phyloP scores from a whole-genome alignment of 495 filamentous ascomycete species.

The Penicillium alfredii region DNA sequence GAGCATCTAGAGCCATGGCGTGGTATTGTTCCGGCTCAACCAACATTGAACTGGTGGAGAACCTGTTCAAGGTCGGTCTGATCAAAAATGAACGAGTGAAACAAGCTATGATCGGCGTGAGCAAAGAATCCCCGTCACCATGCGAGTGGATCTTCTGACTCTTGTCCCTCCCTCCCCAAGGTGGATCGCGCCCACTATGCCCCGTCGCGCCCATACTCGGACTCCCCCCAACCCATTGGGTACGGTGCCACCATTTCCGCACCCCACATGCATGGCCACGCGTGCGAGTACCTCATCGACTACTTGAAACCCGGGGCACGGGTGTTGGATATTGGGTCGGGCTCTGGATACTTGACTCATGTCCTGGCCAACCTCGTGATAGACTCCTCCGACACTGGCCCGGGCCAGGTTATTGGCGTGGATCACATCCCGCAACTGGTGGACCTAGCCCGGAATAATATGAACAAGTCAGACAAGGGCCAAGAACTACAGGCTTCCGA shows the following conservation, averaged over 20 bases:
- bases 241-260: conserved; percentile 86
- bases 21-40: conserved; percentile 78
- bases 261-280: conserved; percentile 93
- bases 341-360: conserved; percentile 87
- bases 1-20: conserved; percentile 66
- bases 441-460: conserved; percentile 67
- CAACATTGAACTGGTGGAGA: conserved; percentile 74
- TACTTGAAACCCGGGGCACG: conserved; percentile 47
- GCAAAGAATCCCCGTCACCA: conserved; percentile 5
- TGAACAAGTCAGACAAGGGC: conserved; percentile 66
- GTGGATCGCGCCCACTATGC: conserved; percentile 87
- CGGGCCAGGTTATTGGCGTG: conserved; percentile 67
- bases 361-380: conserved; percentile 77
- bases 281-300: conserved; percentile 61
- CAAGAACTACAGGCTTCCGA: conserved; percentile 51
- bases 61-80: conserved; percentile 63
- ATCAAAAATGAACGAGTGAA: conserved; percentile 68
- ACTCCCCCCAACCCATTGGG: conserved; percentile 88
- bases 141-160: neutral
- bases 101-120: conserved; percentile 70
- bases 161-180: conserved; percentile 30
- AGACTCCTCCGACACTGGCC: conserved; percentile 25
- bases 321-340: conserved; percentile 85
- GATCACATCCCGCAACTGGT: conserved; percentile 81
- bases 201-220: conserved; percentile 70